These are phyloP conservation scores for Allium sativum DNA, from an alignment of 106 monocot genomes.

Conservation along the genomic window DNA sequence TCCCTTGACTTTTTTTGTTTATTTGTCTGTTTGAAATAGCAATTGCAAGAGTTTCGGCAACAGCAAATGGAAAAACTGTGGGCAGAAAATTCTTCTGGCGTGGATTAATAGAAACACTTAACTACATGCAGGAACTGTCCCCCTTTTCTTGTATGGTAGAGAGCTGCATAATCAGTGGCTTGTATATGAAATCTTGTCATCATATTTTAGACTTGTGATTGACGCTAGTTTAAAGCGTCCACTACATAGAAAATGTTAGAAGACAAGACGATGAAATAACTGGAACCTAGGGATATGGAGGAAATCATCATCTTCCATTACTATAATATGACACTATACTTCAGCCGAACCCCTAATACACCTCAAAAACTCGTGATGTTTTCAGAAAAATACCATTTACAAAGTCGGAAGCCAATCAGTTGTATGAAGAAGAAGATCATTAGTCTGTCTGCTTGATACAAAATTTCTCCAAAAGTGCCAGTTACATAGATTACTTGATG, in stretches of 20 bases:
- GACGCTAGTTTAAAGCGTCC: constrained; percentile 44
- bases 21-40: too few species aligned
- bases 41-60: constrained; percentile 51
- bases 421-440: constrained; percentile 13
- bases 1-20: too few species aligned
- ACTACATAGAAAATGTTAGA: constrained; percentile 32
- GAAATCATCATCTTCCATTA: constrained; percentile 53
- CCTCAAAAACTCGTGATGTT: too few species aligned
- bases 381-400: background rate
- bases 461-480: constrained; percentile 15
- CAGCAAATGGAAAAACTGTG: constrained; percentile 14
- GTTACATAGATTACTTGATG: constrained; percentile 26
- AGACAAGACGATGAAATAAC: background rate
- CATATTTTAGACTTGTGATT: constrained; percentile 56
- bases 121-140: constrained; percentile 52
- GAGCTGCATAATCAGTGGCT: constrained; percentile 72
- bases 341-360: too few species aligned
- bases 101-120: constrained; percentile 53
- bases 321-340: too few species aligned
- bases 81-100: constrained; percentile 55
- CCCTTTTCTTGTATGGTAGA: constrained; percentile 64
- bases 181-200: constrained; percentile 53
- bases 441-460: constrained; percentile 7
- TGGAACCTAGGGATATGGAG: constrained; percentile 36
- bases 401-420: constrained; percentile 18